A percentile compares a stretch with the other conserved stretches of the same genome.
Evolutionary conservation across 2,329 filamentous ascomycete species (phyloP).

Genomic region (Hirsutella minnesotensis): DNA sequence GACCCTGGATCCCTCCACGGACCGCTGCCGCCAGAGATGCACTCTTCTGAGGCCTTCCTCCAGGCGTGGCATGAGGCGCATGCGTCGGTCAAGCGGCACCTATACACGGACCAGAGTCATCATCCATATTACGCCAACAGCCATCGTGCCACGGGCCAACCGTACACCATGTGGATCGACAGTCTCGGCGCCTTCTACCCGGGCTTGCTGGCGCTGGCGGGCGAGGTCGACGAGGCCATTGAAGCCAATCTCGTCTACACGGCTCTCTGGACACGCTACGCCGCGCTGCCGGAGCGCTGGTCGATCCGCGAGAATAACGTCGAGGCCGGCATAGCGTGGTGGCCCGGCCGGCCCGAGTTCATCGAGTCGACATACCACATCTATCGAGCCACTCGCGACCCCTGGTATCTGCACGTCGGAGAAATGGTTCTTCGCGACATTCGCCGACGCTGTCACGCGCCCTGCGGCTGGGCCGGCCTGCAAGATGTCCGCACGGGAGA

Average conservation of each 20-base stretch:
- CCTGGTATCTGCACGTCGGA: conserved; percentile 90
- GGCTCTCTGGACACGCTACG: conserved; percentile 87
- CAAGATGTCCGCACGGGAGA: conserved; percentile 75
- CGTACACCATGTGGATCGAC: conserved; percentile 89
- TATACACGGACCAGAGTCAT: conserved; percentile 66
- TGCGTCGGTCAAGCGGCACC: conserved; percentile 74
- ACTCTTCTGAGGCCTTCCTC: conserved; percentile 68
- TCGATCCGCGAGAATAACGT: conserved; percentile 74
- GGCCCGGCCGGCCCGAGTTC: conserved; percentile 90
- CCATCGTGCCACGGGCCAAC: conserved; percentile 77
- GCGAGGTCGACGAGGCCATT: conserved; percentile 82
- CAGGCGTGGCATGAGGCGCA: conserved; percentile 78
- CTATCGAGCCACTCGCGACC: conserved; percentile 86
- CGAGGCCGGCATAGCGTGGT: conserved; percentile 83
- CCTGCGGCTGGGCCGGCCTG: conserved; percentile 87
- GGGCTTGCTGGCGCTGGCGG: conserved; percentile 72
- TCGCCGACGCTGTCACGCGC: conserved; percentile 74
- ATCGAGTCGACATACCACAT: conserved; percentile 94
- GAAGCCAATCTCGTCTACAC: conserved; percentile 84
- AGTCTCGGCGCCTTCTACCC: conserved; percentile 93
- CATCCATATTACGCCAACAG: conserved; percentile 91
- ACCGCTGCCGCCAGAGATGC: conserved; percentile 50
- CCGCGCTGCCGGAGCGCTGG: conserved; percentile 90
- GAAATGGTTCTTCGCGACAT: conserved; percentile 93
- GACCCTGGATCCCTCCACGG: conserved; percentile 52